Evolutionary conservation across 176 grass and related monocot species (phyloP).

Genomic region (Luzula sylvatica): DNA sequence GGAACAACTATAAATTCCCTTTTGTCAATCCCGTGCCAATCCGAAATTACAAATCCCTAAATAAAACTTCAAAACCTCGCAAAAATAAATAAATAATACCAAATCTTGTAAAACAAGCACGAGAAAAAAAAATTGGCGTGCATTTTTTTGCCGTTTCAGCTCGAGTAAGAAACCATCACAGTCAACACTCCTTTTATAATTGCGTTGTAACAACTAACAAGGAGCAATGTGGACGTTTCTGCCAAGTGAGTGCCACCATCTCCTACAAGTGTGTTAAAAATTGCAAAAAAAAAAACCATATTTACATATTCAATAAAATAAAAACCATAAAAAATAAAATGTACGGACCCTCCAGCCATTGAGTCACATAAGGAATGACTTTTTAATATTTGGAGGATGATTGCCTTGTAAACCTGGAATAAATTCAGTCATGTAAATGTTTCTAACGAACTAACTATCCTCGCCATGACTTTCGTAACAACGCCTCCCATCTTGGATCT

Average conservation of each 20-base stretch:
- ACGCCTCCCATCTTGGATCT: conserved; percentile 31
- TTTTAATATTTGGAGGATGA: conserved; percentile 17
- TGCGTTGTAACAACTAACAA: conserved; percentile 17
- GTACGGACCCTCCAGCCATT: conserved; percentile 29
- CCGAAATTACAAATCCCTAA: conserved; percentile 21
- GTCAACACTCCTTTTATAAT: conserved; percentile 20
- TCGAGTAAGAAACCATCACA: conserved; percentile 26
- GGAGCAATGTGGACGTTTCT: conserved; percentile 23
- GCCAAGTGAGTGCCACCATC: conserved; percentile 21
- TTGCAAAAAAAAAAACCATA: background rate
- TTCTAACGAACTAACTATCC: conserved; percentile 15
- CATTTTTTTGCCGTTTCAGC: conserved; percentile 28
- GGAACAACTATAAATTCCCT: no score
- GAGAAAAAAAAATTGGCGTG: conserved; percentile 18
- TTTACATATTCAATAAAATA: background rate
- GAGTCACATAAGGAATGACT: conserved; percentile 26
- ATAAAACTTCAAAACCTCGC: background rate
- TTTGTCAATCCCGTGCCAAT: conserved; percentile 24
- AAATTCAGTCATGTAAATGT: conserved; percentile 23
- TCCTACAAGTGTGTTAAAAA: conserved; percentile 3
- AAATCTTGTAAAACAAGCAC: conserved; percentile 8
- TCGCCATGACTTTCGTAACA: conserved; percentile 29
- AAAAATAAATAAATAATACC: background rate
- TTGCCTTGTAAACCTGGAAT: conserved; percentile 10
- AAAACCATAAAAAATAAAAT: conserved; percentile 7